phyloP scores from a whole-genome alignment of 441 rosid species.

The Syzygium syzygioides region DNA sequence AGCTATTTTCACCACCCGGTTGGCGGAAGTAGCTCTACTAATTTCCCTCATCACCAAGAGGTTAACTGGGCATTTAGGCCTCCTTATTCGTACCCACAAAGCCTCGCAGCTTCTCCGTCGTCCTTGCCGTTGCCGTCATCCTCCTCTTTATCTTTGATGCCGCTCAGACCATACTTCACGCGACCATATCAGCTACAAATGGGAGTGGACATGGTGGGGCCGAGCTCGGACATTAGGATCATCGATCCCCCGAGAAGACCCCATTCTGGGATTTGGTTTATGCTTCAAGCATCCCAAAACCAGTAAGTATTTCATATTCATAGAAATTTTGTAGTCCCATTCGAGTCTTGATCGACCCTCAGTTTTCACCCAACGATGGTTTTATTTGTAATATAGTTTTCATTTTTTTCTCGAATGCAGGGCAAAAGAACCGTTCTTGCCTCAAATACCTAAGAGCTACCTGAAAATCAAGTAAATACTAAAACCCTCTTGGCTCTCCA shows the following conservation, averaged over 20 bases:
- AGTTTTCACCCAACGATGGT: not conserved
- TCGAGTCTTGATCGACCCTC: not conserved
- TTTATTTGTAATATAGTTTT: constrained; percentile 5
- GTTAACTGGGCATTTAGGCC: constrained; percentile 66
- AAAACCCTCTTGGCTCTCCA: not conserved
- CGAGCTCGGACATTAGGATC: constrained; percentile 62
- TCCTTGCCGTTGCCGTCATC: constrained; percentile 24
- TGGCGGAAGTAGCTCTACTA: constrained; percentile 34
- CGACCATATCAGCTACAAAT: constrained; percentile 47
- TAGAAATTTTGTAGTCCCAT: not conserved
- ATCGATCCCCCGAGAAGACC: constrained; percentile 80
- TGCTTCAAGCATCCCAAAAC: constrained; percentile 76
- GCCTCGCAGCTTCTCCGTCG: constrained; percentile 30
- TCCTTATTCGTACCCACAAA: constrained; percentile 15
- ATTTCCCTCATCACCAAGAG: constrained; percentile 44
- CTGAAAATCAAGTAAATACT: constrained; percentile 84
- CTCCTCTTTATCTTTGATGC: constrained; percentile 43
- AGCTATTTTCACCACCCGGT: constrained; percentile 39
- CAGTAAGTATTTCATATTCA: constrained; percentile 55
- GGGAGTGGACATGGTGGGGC: constrained; percentile 51
- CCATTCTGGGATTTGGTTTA: constrained; percentile 95
- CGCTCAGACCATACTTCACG: constrained; percentile 49
- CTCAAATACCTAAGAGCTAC: constrained; percentile 92
- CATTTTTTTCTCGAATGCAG: constrained; percentile 39
- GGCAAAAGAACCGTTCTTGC: constrained; percentile 78